These are phyloP conservation scores for Paecilomyces formosus DNA, from an alignment of 2,329 filamentous ascomycete species.

Conservation along the genomic window DNA sequence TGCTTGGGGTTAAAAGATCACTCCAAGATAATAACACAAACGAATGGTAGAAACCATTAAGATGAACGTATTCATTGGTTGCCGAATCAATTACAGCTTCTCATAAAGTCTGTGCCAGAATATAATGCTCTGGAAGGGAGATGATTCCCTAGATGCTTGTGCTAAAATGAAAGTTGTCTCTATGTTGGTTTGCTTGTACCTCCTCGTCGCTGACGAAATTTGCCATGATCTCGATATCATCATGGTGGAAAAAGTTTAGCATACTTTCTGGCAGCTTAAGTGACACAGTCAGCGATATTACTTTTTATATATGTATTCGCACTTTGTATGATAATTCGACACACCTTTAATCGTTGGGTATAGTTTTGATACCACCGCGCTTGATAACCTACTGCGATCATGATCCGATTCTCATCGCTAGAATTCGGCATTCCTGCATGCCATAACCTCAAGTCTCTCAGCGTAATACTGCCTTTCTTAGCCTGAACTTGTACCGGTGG, in stretches of 20 bases:
- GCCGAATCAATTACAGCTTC: too few species aligned
- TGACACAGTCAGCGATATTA: background rate
- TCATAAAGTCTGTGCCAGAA: background rate
- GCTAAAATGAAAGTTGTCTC: background rate
- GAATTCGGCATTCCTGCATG: conserved; percentile 27
- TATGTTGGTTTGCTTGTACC: background rate
- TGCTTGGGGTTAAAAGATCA: too few species aligned
- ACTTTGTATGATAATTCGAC: background rate
- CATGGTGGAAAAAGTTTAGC: background rate
- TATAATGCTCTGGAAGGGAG: background rate
- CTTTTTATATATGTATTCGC: background rate
- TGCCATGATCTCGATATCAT: background rate
- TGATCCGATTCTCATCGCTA: conserved; percentile 16
- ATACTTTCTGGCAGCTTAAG: background rate
- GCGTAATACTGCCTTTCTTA: conserved; percentile 19
- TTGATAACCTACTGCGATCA: conserved; percentile 21
- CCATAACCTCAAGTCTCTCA: conserved; percentile 23
- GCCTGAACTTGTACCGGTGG: conserved; percentile 18
- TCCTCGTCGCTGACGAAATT: background rate
- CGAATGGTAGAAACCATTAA: too few species aligned
- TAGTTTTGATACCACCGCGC: background rate
- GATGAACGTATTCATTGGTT: too few species aligned
- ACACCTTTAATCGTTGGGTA: background rate
- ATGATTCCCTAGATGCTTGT: background rate
- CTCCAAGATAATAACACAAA: too few species aligned